Base-by-base conservation (phyloP, 345 rosid genomes). In the Ricinus communis region DNA sequence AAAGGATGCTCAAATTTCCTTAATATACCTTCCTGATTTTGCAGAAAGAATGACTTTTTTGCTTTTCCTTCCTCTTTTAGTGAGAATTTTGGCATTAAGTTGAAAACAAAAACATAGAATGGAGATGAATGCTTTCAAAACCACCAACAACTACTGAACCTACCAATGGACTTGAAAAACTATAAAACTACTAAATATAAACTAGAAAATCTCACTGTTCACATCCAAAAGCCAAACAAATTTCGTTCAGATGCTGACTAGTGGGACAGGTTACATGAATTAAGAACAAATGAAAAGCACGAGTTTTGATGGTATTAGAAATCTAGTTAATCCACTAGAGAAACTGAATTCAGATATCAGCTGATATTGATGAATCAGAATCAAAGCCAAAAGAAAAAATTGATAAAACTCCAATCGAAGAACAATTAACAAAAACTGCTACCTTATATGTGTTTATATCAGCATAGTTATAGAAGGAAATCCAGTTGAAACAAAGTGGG, bases 341-440 rank as follows among this genome's bases (percentile, higher is more conserved):
- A 66, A 66, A 66, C 30, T 49, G 69, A 53, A 66, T 50, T 65
- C 36, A 21, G 11, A 33, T 15, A 45, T 28, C 72, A 69, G 43
- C 54, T 69, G 54, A 57, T 43, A 56, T 28, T 27, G 50, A 41
- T 21, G 13, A 5, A 13, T 45, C 68, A 46, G 28, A 45, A 27
- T 46, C 22, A 18, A 40, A 0, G 15, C n/a, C 33, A 27, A 46
- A 38, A 41, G 51, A 62, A 19, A 8, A 5, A 5, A 14, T 13
- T 41, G 33, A 43, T 8, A 14, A 41, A 28, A 4, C 28, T 43
- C 40, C 46, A 8, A 14, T 8, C 40, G 24, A 24, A 55, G 45
- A 57, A 16, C 18, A 57, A 43, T 19, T 25, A 52, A 47, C 46
- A 24, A 46, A 19, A 16, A 21, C 14, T 50, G 57, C 18, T 11